phyloP scores from a whole-genome alignment of 768 basidiomycete species.

The Phaffia tasmanica region DNA sequence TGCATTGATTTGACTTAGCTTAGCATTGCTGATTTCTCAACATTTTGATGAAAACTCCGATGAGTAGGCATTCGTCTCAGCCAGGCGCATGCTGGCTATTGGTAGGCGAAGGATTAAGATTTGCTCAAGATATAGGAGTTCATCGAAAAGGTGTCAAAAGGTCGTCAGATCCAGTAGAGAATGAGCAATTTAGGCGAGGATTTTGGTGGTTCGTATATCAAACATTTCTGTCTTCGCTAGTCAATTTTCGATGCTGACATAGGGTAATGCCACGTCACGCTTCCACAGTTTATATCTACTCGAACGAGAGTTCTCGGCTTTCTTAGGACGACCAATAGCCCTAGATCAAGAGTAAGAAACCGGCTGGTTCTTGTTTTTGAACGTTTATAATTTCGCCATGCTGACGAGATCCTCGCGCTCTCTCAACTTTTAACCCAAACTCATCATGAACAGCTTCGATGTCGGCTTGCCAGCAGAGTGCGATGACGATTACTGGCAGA shows the following conservation, averaged over 20 bases:
- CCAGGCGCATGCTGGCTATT: slow-evolving; percentile 25
- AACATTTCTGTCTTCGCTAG: neutral
- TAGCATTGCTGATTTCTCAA: too few species aligned
- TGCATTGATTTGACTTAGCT: too few species aligned
- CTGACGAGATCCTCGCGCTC: neutral
- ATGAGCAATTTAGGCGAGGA: slow-evolving; percentile 18
- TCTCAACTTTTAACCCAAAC: neutral
- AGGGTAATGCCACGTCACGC: neutral
- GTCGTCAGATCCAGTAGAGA: slow-evolving; percentile 18
- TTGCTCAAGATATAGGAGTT: slow-evolving; percentile 24
- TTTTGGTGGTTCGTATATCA: slow-evolving; percentile 18
- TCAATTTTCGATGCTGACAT: neutral
- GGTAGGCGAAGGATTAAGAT: slow-evolving; percentile 22
- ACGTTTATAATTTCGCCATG: neutral
- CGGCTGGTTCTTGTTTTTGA: neutral
- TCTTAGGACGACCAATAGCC: slow-evolving; percentile 20
- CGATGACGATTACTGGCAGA: slow-evolving; percentile 24
- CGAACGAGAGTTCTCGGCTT: slow-evolving; percentile 20
- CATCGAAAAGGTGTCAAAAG: slow-evolving; percentile 20
- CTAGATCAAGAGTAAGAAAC: slow-evolving; percentile 22
- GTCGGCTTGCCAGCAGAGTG: slow-evolving; percentile 21
- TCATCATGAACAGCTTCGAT: slow-evolving; percentile 15
- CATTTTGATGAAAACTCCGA: too few species aligned
- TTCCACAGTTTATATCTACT: slow-evolving; percentile 9
- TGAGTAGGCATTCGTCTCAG: slow-evolving; percentile 5